phyloP scores from a whole-genome alignment of 345 rosid genomes.

The Linum trigynum region DNA sequence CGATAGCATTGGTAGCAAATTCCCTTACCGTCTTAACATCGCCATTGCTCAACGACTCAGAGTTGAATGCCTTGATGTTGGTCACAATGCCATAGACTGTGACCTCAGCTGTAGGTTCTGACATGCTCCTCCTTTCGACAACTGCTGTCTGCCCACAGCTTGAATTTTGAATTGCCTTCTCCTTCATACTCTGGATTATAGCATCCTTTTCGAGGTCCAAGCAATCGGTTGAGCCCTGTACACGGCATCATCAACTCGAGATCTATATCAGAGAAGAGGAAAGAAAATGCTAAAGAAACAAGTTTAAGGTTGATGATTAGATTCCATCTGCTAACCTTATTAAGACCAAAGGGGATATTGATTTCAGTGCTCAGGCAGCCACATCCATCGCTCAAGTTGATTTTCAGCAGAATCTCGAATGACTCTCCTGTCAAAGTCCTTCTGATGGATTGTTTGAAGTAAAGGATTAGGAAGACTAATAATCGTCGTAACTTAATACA shows the following conservation, averaged over 20 bases:
- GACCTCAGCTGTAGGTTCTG: constrained; percentile 31
- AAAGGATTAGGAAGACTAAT: neutral
- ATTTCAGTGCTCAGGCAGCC: constrained; percentile 54
- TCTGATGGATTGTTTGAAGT: constrained; percentile 32
- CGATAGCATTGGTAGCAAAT: neutral
- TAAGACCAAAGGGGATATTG: constrained; percentile 52
- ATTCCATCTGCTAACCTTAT: constrained; percentile 40
- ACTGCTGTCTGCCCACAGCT: constrained; percentile 46
- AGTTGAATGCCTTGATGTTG: constrained; percentile 24
- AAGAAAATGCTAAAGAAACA: neutral
- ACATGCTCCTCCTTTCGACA: constrained; percentile 27
- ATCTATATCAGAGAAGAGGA: neutral
- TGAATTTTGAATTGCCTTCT: constrained; percentile 39
- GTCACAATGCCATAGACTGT: constrained; percentile 54
- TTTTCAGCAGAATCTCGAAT: constrained; percentile 60
- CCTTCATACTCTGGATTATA: constrained; percentile 40
- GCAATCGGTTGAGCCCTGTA: constrained; percentile 40
- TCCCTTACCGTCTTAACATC: neutral
- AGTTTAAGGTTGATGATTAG: neutral
- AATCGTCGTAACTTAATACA: neutral
- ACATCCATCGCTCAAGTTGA: constrained; percentile 72
- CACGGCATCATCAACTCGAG: neutral
- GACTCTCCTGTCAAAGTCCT: constrained; percentile 54
- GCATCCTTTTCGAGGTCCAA: constrained; percentile 38
- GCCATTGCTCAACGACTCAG: neutral